Evolutionary conservation across 1,139 yeast genomes (phyloP).

Genomic region (Diutina catenulata): DNA sequence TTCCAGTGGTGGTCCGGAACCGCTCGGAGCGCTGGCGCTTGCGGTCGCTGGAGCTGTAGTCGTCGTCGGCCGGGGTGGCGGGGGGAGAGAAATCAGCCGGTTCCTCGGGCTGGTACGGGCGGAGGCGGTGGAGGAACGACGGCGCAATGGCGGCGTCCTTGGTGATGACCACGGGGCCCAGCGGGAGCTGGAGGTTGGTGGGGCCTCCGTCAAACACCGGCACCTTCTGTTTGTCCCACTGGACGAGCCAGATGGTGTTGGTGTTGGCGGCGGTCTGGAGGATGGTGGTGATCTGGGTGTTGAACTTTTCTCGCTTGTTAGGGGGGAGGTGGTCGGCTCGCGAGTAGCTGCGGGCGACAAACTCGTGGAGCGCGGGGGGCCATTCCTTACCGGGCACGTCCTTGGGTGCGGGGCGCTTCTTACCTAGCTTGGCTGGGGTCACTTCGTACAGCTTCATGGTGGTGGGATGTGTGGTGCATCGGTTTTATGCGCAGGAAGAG

Average conservation of each 20-base stretch:
- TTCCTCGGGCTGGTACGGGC: no score
- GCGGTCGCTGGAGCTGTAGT: conserved; percentile 25
- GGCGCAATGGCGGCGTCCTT: conserved; percentile 6
- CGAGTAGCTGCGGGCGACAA: conserved; percentile 34
- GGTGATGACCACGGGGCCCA: conserved; percentile 6
- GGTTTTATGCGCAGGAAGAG: no score
- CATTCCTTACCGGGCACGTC: conserved; percentile 13
- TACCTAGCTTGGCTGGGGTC: conserved; percentile 9
- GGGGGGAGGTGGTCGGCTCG: conserved; percentile 16
- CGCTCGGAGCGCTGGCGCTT: conserved; percentile 39
- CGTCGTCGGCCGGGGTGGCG: no score
- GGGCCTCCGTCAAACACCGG: conserved; percentile 33
- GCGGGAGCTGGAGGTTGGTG: background rate
- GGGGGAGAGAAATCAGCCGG: no score
- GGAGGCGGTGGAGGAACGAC: background rate
- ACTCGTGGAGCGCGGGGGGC: conserved; percentile 37
- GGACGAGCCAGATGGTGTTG: conserved; percentile 37
- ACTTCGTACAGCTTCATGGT: no score
- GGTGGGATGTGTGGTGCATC: no score
- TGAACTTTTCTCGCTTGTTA: conserved; percentile 21
- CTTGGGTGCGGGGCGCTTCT: conserved; percentile 4
- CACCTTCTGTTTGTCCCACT: conserved; percentile 47
- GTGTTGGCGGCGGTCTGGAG: conserved; percentile 39
- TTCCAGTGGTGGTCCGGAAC: conserved; percentile 24
- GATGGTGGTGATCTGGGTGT: conserved; percentile 33